Conservation (phyloP, 371 early-diverging fungal species). For the Mortierella sp. region DNA sequence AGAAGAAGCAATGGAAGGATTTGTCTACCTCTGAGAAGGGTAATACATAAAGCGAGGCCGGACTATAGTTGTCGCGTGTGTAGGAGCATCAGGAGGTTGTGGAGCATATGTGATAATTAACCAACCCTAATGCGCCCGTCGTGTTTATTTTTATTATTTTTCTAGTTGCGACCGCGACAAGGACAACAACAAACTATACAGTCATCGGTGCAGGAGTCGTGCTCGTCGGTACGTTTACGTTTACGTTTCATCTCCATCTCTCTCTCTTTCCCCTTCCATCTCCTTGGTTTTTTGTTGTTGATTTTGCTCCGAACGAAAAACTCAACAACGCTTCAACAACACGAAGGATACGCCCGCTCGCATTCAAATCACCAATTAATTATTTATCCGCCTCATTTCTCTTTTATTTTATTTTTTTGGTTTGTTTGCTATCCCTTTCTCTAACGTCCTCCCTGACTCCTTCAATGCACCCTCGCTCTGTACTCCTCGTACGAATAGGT, state of each 20-base stretch:
- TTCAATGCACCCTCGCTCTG: not conserved
- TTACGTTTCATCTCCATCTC: not conserved
- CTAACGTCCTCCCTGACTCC: not conserved
- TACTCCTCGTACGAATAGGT: constrained; percentile 12
- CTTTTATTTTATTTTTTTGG: too few species aligned
- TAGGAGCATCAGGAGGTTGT: not conserved
- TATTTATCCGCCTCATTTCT: not conserved
- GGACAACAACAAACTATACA: constrained; percentile 51
- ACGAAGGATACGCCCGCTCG: not conserved
- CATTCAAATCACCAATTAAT: not conserved
- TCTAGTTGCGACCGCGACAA: constrained; percentile 53
- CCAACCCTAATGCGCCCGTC: not conserved
- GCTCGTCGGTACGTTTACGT: constrained; percentile 45
- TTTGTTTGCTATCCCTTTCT: too few species aligned
- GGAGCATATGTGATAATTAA: not conserved
- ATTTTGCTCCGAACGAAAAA: not conserved
- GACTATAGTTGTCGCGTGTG: not conserved
- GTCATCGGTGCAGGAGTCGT: constrained; percentile 50
- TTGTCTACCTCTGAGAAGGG: constrained; percentile 51
- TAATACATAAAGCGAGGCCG: not conserved
- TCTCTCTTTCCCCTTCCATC: not conserved
- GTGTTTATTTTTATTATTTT: not conserved
- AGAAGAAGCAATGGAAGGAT: constrained; percentile 56
- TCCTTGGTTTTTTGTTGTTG: not conserved
- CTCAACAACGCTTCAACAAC: not conserved